These are phyloP conservation scores for Chaetomiaceae sp. DNA, from an alignment of 2,329 filamentous ascomycete species.

Conservation along the genomic window DNA sequence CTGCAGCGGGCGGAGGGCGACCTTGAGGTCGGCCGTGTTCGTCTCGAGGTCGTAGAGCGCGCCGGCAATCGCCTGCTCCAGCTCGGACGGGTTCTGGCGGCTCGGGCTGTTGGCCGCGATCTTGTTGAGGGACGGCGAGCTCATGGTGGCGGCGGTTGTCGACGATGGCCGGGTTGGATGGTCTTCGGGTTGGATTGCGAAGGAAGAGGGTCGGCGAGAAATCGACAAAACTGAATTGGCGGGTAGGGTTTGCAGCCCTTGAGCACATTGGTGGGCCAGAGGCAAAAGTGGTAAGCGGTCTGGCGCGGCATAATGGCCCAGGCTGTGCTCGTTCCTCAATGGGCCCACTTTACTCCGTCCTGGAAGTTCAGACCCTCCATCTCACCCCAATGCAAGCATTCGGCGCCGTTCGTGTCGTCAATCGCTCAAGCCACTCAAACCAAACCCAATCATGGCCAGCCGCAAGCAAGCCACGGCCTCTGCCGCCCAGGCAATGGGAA, in stretches of 20 bases:
- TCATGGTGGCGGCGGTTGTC: conserved; percentile 52
- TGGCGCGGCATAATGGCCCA: neutral
- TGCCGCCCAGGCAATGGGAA: neutral
- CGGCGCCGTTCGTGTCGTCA: neutral
- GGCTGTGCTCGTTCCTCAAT: no score
- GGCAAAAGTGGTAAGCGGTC: conserved; percentile 15
- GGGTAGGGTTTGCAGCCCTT: conserved; percentile 25
- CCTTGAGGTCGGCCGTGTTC: conserved; percentile 98
- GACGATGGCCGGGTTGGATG: conserved; percentile 18
- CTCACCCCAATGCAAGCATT: neutral
- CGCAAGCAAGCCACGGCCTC: conserved; percentile 3
- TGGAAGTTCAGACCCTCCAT: no score
- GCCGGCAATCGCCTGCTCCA: conserved; percentile 93
- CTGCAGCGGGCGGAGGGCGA: conserved; percentile 92
- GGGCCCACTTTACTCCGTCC: no score
- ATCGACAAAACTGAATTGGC: conserved; percentile 12
- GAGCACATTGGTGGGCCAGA: conserved; percentile 8
- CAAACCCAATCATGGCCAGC: no score
- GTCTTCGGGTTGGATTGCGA: conserved; percentile 3
- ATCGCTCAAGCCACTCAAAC: neutral
- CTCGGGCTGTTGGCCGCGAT: conserved; percentile 96
- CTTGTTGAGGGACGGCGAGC: conserved; percentile 81
- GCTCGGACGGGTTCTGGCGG: conserved; percentile 91
- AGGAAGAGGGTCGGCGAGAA: conserved; percentile 12
- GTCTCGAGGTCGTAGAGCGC: conserved; percentile 98